phyloP scores from a whole-genome alignment of 1,284 basidiomycete species.

The Melampsora larici-populina region DNA sequence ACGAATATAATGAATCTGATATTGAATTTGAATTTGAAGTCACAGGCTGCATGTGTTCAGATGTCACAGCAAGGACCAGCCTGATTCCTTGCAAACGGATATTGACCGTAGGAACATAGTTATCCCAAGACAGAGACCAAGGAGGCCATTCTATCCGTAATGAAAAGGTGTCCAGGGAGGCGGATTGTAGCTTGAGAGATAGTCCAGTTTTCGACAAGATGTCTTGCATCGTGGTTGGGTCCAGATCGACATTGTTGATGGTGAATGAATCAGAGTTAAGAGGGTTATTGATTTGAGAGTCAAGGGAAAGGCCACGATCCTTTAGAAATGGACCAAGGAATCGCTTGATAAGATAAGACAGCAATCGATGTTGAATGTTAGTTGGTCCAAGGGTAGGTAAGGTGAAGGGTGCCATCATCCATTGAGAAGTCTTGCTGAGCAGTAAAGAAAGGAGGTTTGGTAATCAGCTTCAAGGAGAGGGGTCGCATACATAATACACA shows the following conservation, averaged over 20 bases:
- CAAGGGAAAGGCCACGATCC: conserved; percentile 27
- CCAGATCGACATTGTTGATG: conserved; percentile 29
- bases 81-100: conserved; percentile 9
- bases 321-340: conserved; percentile 40
- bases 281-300: conserved; percentile 7
- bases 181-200: background rate
- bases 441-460: no score
- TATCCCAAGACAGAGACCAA: conserved; percentile 36
- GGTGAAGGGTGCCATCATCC: conserved; percentile 33
- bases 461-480: no score
- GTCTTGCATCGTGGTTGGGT: conserved; percentile 14
- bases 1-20: background rate
- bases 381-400: conserved; percentile 32
- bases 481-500: no score
- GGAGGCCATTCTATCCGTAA: conserved; percentile 40
- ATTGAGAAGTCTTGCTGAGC: background rate
- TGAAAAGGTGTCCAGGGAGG: conserved; percentile 8
- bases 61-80: conserved; percentile 13
- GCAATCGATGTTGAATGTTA: conserved; percentile 33
- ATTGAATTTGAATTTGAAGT: background rate
- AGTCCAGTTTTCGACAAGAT: background rate
- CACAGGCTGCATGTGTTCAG: background rate
- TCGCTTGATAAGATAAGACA: conserved; percentile 34
- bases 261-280: conserved; percentile 17
- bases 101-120: conserved; percentile 39